A percentile compares a stretch with the other conserved stretches of the same genome.
These are phyloP conservation scores for Acanthamoeba lenticulata DNA, from an alignment of 208 protist genomes.

Conservation along the genomic window DNA sequence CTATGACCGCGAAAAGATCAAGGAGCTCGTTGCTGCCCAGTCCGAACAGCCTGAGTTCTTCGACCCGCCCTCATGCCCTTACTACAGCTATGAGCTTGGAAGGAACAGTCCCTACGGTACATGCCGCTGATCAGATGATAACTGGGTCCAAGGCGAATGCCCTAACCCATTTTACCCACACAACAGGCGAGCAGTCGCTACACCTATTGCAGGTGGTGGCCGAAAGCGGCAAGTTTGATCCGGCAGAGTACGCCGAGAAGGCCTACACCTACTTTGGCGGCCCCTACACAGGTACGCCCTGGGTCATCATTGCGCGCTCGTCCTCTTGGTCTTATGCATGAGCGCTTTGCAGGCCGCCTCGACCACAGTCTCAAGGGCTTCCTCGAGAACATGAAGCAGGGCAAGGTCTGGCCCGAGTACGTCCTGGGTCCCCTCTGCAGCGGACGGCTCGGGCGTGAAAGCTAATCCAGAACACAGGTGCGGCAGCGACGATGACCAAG, in stretches of 20 bases:
- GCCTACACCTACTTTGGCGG: slow-evolving; percentile 4
- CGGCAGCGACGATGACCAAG: slow-evolving; percentile 12
- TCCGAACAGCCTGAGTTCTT: neutral
- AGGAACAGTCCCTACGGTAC: slow-evolving; percentile 48
- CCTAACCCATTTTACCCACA: neutral
- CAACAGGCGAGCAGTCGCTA: neutral
- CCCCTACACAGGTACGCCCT: neutral
- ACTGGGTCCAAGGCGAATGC: neutral
- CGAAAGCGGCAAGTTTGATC: neutral
- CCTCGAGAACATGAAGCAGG: slow-evolving; percentile 22
- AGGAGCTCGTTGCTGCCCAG: neutral
- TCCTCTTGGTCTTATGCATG: neutral
- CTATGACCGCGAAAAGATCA: slow-evolving; percentile 13
- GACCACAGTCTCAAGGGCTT: slow-evolving; percentile 55
- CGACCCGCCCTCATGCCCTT: slow-evolving; percentile 22
- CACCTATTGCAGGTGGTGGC: slow-evolving; percentile 8
- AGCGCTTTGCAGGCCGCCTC: neutral
- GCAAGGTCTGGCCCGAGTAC: neutral
- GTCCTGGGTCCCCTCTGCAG: neutral
- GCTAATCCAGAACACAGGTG: neutral
- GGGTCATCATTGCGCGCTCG: neutral
- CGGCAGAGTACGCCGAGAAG: slow-evolving; percentile 17
- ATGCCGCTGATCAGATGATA: neutral
- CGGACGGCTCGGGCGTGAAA: neutral
- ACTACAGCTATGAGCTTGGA: slow-evolving; percentile 43